phyloP scores from a whole-genome alignment of 2,329 filamentous ascomycete species.

The Aspergillus sp. region DNA sequence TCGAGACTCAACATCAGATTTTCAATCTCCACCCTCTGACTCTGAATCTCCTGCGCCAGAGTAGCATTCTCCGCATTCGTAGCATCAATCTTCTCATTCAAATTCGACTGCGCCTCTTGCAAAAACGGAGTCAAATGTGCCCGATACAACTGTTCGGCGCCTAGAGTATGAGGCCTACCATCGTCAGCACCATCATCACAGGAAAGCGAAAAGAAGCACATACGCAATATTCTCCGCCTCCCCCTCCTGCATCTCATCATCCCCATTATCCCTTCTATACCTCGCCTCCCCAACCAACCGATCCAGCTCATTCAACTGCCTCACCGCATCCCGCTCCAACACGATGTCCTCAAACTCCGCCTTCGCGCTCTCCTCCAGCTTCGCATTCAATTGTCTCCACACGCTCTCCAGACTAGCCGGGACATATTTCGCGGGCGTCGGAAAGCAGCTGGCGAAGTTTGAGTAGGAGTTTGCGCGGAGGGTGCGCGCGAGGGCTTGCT shows the following conservation, averaged over 20 bases:
- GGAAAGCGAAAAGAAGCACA: conserved; percentile 21
- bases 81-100: conserved; percentile 44
- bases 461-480: conserved; percentile 55
- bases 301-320: conserved; percentile 55
- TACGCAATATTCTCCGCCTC: conserved; percentile 41
- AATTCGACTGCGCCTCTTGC: conserved; percentile 41
- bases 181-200: neutral
- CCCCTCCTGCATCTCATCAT: conserved; percentile 11
- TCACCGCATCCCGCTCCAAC: conserved; percentile 49
- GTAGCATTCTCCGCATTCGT: conserved; percentile 49
- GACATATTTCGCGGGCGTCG: conserved; percentile 53
- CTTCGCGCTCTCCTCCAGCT: conserved; percentile 51
- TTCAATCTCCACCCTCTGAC: conserved; percentile 53
- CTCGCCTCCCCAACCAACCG: conserved; percentile 53
- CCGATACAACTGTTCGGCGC: conserved; percentile 50
- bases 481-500: conserved; percentile 52
- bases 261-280: conserved; percentile 40
- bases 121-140: conserved; percentile 56
- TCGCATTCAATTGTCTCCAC: conserved; percentile 52
- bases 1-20: conserved; percentile 50
- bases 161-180: conserved; percentile 51
- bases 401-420: conserved; percentile 51
- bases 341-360: conserved; percentile 58
- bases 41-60: conserved; percentile 45
- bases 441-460: conserved; percentile 59